A percentile compares a stretch with the other conserved stretches of the same genome.
Evolutionary conservation across 2,329 filamentous ascomycete species (phyloP).

Genomic region (Diaporthe vexans): DNA sequence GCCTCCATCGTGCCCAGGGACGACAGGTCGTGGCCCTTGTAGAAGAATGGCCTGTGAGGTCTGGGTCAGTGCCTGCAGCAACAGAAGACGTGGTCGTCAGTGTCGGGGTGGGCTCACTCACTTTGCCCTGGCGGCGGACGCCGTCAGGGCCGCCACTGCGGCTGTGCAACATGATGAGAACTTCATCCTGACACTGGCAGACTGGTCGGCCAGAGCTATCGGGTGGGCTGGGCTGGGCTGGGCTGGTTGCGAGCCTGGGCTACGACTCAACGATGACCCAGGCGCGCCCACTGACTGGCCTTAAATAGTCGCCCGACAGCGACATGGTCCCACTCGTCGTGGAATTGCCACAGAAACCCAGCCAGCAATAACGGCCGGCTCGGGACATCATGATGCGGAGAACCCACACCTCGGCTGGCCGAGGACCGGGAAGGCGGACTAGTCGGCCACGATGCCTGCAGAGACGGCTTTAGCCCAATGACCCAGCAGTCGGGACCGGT

Average conservation of each 20-base stretch:
- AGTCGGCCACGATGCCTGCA: conserved; percentile 27
- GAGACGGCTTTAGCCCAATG: background rate
- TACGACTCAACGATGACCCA: too few relatives aligned
- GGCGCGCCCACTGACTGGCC: background rate
- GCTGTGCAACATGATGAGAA: conserved; percentile 5
- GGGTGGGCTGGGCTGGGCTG: too few relatives aligned
- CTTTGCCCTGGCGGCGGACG: conserved; percentile 12
- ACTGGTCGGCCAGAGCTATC: background rate
- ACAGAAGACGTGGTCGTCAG: background rate
- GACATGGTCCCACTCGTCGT: conserved; percentile 8
- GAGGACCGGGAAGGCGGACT: conserved; percentile 2
- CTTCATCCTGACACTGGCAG: background rate
- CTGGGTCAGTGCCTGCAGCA: background rate
- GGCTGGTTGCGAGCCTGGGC: background rate
- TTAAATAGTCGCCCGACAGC: conserved; percentile 5
- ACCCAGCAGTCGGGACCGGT: background rate
- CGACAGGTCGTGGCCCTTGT: conserved; percentile 36
- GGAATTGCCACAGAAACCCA: background rate
- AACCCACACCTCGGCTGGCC: conserved; percentile 19
- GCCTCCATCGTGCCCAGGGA: conserved; percentile 32
- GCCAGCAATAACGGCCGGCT: conserved; percentile 1
- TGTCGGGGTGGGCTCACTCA: background rate
- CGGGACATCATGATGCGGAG: conserved; percentile 22
- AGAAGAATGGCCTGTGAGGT: conserved; percentile 10
- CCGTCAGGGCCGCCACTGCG: conserved; percentile 24